These are phyloP conservation scores for Zasmidium cellare DNA, from an alignment of 2,329 filamentous ascomycete genomes.

Conservation along the genomic window DNA sequence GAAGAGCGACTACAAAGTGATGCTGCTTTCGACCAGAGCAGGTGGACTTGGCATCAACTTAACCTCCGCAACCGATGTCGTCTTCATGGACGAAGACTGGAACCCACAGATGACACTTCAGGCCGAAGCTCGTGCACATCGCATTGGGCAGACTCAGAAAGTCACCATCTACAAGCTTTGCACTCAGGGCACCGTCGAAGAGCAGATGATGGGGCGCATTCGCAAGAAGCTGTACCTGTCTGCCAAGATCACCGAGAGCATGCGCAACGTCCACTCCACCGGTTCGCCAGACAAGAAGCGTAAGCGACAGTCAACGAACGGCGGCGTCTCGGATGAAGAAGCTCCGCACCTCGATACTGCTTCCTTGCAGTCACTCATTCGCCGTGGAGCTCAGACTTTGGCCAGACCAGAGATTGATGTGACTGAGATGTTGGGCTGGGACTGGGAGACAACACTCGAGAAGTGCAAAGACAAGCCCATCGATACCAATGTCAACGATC, in stretches of 20 bases:
- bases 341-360: conserved; percentile 54
- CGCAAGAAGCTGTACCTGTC: conserved; percentile 64
- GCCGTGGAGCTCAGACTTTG: conserved; percentile 56
- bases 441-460: conserved; percentile 54
- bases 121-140: conserved; percentile 56
- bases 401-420: conserved; percentile 55
- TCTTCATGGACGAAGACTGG: conserved; percentile 58
- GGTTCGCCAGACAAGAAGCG: conserved; percentile 34
- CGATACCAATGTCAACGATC: conserved; percentile 41
- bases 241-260: conserved; percentile 60
- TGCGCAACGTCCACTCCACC: conserved; percentile 54
- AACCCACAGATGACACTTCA: conserved; percentile 57
- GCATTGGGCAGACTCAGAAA: conserved; percentile 56
- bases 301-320: conserved; percentile 26
- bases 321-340: conserved; percentile 43
- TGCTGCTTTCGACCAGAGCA: conserved; percentile 57
- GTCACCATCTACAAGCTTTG: conserved; percentile 59
- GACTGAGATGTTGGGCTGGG: conserved; percentile 59
- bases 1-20: conserved; percentile 50
- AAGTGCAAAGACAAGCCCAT: conserved; percentile 55
- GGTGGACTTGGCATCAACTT: conserved; percentile 59
- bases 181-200: conserved; percentile 58
- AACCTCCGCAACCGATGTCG: conserved; percentile 54
- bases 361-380: conserved; percentile 56
- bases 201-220: conserved; percentile 60